phyloP scores from a whole-genome alignment of 371 early-diverging fungal genomes.

The Haplosporangium sp. region DNA sequence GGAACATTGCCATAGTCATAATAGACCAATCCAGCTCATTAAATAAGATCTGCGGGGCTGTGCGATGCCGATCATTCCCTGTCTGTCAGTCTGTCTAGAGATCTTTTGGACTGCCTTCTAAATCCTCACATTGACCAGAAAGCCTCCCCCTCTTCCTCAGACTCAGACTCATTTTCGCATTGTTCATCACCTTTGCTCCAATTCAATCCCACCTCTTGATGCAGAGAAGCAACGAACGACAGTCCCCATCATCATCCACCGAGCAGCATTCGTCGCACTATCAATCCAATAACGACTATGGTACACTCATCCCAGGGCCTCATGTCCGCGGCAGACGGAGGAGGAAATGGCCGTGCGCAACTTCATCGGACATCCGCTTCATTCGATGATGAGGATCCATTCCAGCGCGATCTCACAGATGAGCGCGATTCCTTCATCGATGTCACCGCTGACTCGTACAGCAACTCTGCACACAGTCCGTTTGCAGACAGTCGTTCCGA shows the following conservation, averaged over 20 bases:
- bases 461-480: constrained; percentile 1
- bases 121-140: background rate
- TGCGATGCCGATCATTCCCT: background rate
- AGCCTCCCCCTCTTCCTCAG: background rate
- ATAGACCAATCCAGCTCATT: no score
- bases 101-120: background rate
- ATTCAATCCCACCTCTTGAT: constrained; percentile 15
- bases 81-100: background rate
- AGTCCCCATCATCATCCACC: background rate
- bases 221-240: constrained; percentile 19
- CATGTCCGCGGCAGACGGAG: constrained; percentile 3
- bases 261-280: background rate
- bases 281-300: constrained; percentile 13
- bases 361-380: constrained; percentile 16
- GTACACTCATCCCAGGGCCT: constrained; percentile 22
- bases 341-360: background rate
- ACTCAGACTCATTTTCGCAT: background rate
- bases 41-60: no score
- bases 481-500: constrained; percentile 7
- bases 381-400: constrained; percentile 12
- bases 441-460: constrained; percentile 30
- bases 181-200: background rate
- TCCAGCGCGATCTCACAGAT: constrained; percentile 1
- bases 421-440: constrained; percentile 34
- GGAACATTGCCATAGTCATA: no score